Base-by-base conservation (phyloP, 1,139 yeast species). In the Saccharomyces hybrid region DNA sequence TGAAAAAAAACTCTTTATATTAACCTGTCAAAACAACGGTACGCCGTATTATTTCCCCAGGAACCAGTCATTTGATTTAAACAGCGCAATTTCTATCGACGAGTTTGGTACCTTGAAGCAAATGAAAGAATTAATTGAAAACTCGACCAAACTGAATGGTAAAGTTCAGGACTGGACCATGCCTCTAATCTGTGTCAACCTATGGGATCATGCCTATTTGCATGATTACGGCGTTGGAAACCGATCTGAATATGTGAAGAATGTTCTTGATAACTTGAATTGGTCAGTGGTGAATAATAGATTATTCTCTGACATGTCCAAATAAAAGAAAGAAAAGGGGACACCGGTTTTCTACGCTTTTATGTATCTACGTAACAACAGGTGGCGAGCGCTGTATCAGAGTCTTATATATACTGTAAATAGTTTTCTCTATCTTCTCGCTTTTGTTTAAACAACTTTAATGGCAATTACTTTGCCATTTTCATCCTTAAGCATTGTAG, bases 161-260 rank as follows among this genome's bases (percentile, higher is more conserved):
- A 74, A 76, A 50, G 79, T 76, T 52, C 78, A 77, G 67, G 95
- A 87, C 71, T 84, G 81, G 75, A 79, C 84, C 47, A 76, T 91
- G 64, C 97, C 96, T 7, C 72, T 93, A 52, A 77, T 93, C 62
- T 88, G 85, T 53, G 77, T 90, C 62, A 88, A 84, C 70, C 78
- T 87, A 61, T 91, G 98, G 97, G 96, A 91, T 69, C 81, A 83
- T 61, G 89, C 96, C 24, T 93, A 84, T 71, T 66, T 89, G 54
- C 73, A 79, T 21, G 99, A 93, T 71, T 93, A 84, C 71, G 96
- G 97, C 31, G 79, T 88, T 46, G 78, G 74, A 52, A 95, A 95
- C 47, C 86, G 84, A 72, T 78, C 80, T 38, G 81, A 83, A 60
- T 93, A 87, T 70, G 78, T 93, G 65, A 81, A 81, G 58, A 84